Evolutionary conservation across 306 rosid species (phyloP), one percentile per base, ranked within the genome.

Genomic region (Cicer bijugum): DNA sequence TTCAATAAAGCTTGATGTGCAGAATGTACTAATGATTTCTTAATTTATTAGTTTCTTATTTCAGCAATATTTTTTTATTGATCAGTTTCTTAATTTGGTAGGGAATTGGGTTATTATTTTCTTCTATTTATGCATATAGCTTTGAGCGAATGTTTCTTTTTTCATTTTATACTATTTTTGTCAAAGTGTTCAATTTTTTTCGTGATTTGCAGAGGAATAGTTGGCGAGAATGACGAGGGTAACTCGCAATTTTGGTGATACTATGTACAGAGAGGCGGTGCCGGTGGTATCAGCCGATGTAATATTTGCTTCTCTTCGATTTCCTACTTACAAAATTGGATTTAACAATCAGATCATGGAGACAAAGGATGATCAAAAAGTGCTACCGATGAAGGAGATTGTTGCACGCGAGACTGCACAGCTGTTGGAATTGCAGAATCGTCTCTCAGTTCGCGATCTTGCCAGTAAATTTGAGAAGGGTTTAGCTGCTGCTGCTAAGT

Each of bases 391-490:
- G 99, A 94, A 90, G 89, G 96, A 94, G 82, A 95, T 86, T 69
- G 89, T 94, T 71, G 99, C 97, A 0, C 93, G 91, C 4, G 99
- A 94, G 89, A 89, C 99, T 66, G 90, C 96, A 0, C 93, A 77
- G 74, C 80, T 94, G 62, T 81, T 91, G 86, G 97, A 94, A 28
- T 97, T 91, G 84, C 96, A 94, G 84, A 91, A 94, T 1, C 97
- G 99, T 51, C 93, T 94, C 67, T 91, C 99, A 0, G 99, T 94
- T 78, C 99, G 99, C 2, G 97, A 94, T 72, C 96, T 94, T 37
- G 90, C 99, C 51, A 88, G 83, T 67, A 94, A 94, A 85, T 94
- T 94, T 35, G 99, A 94, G 90, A 91, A 74, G 86, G 99, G 97
- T 64, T 88, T 94, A 85, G 99, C 99, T 8, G 99, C 97, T 9